Evolutionary conservation across 2,329 filamentous ascomycete species (phyloP).

Genomic region (Celoporthe dispersa): DNA sequence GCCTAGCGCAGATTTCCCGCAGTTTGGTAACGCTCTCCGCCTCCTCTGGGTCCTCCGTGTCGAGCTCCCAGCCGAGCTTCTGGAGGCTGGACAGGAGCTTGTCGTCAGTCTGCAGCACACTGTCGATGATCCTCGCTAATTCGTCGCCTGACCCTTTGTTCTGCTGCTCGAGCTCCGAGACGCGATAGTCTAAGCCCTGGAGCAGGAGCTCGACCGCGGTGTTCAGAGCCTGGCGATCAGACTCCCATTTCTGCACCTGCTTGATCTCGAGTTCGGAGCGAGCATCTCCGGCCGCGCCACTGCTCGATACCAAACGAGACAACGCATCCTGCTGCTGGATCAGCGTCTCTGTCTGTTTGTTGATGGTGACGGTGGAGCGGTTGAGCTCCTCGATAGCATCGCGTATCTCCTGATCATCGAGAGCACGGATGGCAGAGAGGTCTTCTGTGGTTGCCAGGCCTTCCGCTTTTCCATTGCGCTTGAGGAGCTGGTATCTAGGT

Average conservation of each 20-base stretch:
- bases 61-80: slow-evolving; percentile 66
- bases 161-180: slow-evolving; percentile 57
- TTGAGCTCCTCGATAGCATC: slow-evolving; percentile 67
- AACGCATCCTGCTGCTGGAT: slow-evolving; percentile 66
- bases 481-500: slow-evolving; percentile 55
- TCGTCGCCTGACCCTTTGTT: slow-evolving; percentile 47
- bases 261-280: slow-evolving; percentile 42
- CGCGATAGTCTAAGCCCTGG: slow-evolving; percentile 50
- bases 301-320: slow-evolving; percentile 53
- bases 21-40: slow-evolving; percentile 59
- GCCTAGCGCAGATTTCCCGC: slow-evolving; percentile 61
- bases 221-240: slow-evolving; percentile 47
- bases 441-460: slow-evolving; percentile 50
- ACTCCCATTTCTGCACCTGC: slow-evolving; percentile 44
- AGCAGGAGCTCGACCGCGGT: slow-evolving; percentile 53
- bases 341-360: slow-evolving; percentile 65
- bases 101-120: slow-evolving; percentile 64
- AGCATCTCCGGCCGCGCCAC: slow-evolving; percentile 40
- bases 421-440: slow-evolving; percentile 51
- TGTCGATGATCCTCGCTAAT: slow-evolving; percentile 54
- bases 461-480: slow-evolving; percentile 53
- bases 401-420: slow-evolving; percentile 64
- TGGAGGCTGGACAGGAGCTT: slow-evolving; percentile 67
- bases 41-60: slow-evolving; percentile 56
- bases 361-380: slow-evolving; percentile 66